These are phyloP conservation scores for Lignosus rhinocerotis DNA, from an alignment of 1,284 basidiomycete genomes.

Conservation along the genomic window DNA sequence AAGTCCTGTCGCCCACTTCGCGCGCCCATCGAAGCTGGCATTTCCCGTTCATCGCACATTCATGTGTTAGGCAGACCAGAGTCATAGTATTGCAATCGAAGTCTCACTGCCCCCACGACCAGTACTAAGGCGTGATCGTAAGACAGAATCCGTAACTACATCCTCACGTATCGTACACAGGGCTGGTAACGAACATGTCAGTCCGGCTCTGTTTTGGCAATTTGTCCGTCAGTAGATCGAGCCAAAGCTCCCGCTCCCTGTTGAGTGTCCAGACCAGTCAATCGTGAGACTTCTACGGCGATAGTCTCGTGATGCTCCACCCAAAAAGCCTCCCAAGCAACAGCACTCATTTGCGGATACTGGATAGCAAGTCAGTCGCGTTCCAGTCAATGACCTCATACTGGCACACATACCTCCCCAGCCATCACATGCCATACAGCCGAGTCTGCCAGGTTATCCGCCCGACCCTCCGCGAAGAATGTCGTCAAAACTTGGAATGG, in stretches of 20 bases:
- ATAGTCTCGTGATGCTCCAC: slow-evolving; percentile 44
- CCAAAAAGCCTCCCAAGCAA: slow-evolving; percentile 61
- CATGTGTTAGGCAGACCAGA: no score
- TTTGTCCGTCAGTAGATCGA: no score
- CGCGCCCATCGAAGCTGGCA: neutral
- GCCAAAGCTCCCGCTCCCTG: no score
- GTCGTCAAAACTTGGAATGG: slow-evolving; percentile 50
- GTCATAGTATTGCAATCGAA: no score
- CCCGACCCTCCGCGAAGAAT: slow-evolving; percentile 53
- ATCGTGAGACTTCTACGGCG: slow-evolving; percentile 24
- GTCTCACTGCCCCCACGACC: no score
- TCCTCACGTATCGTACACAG: no score
- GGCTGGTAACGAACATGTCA: no score
- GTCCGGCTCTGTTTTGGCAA: no score
- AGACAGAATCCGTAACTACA: no score
- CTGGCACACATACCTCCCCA: slow-evolving; percentile 25
- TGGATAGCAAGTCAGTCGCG: slow-evolving; percentile 26
- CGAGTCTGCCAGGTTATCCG: slow-evolving; percentile 45
- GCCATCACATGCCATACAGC: slow-evolving; percentile 44
- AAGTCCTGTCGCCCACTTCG: slow-evolving; percentile 4
- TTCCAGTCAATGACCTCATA: neutral
- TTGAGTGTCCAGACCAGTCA: neutral
- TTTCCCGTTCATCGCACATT: neutral
- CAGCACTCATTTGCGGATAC: slow-evolving; percentile 47
- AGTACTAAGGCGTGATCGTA: no score